phyloP scores from a whole-genome alignment of 768 basidiomycete genomes.

The Termitomyces sp. region DNA sequence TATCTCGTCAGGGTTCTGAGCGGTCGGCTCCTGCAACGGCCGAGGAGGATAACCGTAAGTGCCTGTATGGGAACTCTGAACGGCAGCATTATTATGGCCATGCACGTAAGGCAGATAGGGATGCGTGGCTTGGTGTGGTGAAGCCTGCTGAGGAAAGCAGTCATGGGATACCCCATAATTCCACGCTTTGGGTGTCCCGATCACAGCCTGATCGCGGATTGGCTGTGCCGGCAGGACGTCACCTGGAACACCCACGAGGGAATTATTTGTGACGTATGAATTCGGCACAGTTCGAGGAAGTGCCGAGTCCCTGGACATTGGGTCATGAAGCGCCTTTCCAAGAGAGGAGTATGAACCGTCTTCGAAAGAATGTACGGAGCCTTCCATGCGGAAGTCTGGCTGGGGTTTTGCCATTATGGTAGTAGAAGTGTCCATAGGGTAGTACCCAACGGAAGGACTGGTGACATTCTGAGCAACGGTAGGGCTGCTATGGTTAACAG shows the following conservation, averaged over 20 bases:
- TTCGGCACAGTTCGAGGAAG: background rate
- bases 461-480: background rate
- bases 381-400: constrained; percentile 10
- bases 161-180: constrained; percentile 1
- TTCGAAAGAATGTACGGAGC: constrained; percentile 7
- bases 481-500: constrained; percentile 14
- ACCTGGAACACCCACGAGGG: background rate
- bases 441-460: constrained; percentile 19
- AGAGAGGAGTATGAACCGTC: constrained; percentile 9
- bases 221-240: constrained; percentile 1
- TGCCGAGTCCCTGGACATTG: background rate
- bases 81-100: background rate
- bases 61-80: background rate
- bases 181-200: background rate
- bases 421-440: constrained; percentile 15
- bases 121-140: background rate
- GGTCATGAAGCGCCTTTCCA: constrained; percentile 6
- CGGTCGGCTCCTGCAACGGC: constrained; percentile 8
- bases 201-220: constrained; percentile 1
- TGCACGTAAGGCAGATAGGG: constrained; percentile 5
- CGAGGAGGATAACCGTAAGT: constrained; percentile 4
- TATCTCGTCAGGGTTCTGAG: constrained; percentile 28
- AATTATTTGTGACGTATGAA: constrained; percentile 4
- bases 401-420: background rate
- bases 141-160: constrained; percentile 3